phyloP scores from a whole-genome alignment of 441 rosid species.

The Raphanus hybrid region DNA sequence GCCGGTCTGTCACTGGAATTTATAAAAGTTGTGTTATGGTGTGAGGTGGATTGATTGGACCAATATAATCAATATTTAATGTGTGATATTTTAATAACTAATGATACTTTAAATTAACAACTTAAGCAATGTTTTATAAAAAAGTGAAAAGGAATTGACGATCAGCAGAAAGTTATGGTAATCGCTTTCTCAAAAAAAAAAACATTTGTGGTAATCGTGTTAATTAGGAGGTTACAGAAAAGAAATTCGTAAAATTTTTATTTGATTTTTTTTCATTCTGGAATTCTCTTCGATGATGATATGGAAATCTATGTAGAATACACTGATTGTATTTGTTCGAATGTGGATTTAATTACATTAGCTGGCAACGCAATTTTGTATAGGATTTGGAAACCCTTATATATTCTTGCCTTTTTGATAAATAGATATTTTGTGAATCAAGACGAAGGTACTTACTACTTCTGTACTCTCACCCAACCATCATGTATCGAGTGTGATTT shows the following conservation, averaged over 20 bases:
- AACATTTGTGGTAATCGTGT: constrained; percentile 6
- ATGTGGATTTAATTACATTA: not conserved
- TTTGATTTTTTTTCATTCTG: not conserved
- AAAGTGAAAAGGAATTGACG: not conserved
- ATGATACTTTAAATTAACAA: constrained; percentile 35
- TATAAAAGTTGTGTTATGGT: constrained; percentile 42
- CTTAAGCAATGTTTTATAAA: constrained; percentile 15
- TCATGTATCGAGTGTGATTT: no score
- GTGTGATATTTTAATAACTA: constrained; percentile 33
- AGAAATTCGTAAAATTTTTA: not conserved
- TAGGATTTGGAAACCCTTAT: not conserved
- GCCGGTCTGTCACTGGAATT: constrained; percentile 28
- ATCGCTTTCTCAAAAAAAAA: not conserved
- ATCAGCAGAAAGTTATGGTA: not conserved
- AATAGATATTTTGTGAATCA: not conserved
- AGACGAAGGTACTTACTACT: not conserved
- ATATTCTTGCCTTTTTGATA: not conserved
- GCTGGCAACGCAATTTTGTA: not conserved
- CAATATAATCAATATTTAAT: constrained; percentile 31
- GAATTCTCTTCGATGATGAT: not conserved
- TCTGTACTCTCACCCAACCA: no score
- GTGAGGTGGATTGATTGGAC: constrained; percentile 45
- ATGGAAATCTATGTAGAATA: not conserved
- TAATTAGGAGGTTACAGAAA: not conserved
- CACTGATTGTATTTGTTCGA: not conserved